Percentiles rank a stretch among this genome's conserved stretches.
These are phyloP conservation scores for maize (Zea mays) DNA, from an alignment of 176 grass and related monocot genomes.

Conservation along the genomic window Zm-B73-REFERENCE-NAM-5.0 NC_050097.1:240643001-240643500, in stretches of 20 bases:
- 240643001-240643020: neutral
- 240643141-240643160: neutral
- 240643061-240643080: neutral
- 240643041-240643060: neutral
- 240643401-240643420: slow-evolving; percentile 8
- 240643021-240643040: neutral
- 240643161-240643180: slow-evolving; percentile 5
- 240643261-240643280: slow-evolving; percentile 4
- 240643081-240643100: neutral
- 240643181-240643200: neutral
- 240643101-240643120: neutral
- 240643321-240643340: slow-evolving; percentile 8
- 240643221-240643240: slow-evolving; percentile 28
- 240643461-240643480: neutral
- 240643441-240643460: neutral
- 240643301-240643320: neutral
- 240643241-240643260: slow-evolving; percentile 18
- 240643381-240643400: neutral
- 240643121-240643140: slow-evolving; percentile 13
- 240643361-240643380: neutral
- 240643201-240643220: neutral
- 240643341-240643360: slow-evolving; percentile 8
- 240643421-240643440: slow-evolving; percentile 4
- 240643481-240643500: neutral
- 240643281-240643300: slow-evolving; percentile 11